Percentiles rank a stretch among this genome's conserved stretches.
Evolutionary conservation across 2,329 filamentous ascomycete species (phyloP).

Genomic region (Annulohypoxylon truncatum): DNA sequence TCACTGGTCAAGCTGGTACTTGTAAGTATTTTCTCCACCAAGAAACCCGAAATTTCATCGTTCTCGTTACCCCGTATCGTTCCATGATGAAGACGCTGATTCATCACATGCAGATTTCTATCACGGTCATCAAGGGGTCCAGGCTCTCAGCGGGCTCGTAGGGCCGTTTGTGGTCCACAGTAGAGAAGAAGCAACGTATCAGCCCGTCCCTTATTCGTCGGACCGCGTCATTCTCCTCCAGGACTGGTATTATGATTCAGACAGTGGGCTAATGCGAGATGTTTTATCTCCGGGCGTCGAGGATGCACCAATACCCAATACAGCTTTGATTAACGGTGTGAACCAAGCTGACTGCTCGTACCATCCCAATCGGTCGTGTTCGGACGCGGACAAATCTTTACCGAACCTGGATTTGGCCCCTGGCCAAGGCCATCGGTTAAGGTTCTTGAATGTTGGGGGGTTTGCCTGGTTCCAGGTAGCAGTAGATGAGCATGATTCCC

Average conservation of each 20-base stretch:
- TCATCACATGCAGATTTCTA: conserved; percentile 50
- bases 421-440: conserved; percentile 70
- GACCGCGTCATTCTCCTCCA: conserved; percentile 74
- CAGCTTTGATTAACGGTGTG: conserved; percentile 58
- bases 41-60: neutral
- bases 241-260: conserved; percentile 74
- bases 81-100: conserved; percentile 33
- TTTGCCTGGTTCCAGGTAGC: conserved; percentile 79
- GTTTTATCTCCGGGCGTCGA: conserved; percentile 57
- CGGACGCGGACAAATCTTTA: conserved; percentile 53
- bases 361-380: conserved; percentile 57
- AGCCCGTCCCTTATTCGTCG: conserved; percentile 62
- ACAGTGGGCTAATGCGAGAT: conserved; percentile 53
- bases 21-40: conserved; percentile 46
- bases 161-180: conserved; percentile 73
- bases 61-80: neutral
- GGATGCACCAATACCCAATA: conserved; percentile 58
- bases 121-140: conserved; percentile 66
- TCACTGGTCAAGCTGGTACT: conserved; percentile 59
- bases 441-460: conserved; percentile 76
- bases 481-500: conserved; percentile 70
- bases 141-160: conserved; percentile 74
- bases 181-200: conserved; percentile 61
- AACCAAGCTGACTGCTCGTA: conserved; percentile 56
- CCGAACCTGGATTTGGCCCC: conserved; percentile 61